A percentile compares a stretch with the other conserved stretches of the same genome.
These are phyloP conservation scores for Starmerella khaoyaiensis DNA, from an alignment of 805 yeast species.

Conservation along the genomic window DNA sequence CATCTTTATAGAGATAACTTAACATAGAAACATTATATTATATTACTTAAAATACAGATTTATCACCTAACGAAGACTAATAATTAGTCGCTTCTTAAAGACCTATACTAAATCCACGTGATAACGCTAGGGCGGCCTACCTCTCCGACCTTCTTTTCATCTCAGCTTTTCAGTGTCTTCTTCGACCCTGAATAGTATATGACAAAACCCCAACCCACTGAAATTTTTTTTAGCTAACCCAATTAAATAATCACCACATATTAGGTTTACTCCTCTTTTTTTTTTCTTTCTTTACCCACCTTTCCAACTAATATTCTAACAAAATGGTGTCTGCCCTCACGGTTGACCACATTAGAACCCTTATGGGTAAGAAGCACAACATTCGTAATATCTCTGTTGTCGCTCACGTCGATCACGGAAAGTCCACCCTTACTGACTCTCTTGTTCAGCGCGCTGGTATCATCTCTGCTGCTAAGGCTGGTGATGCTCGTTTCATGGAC, in stretches of 20 bases:
- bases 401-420: slow-evolving; percentile 99
- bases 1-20: not conserved
- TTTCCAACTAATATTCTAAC: slow-evolving; percentile 11
- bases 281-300: slow-evolving; percentile 3
- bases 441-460: slow-evolving; percentile 99
- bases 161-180: no score
- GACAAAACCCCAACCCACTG: not conserved
- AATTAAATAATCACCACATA: not conserved
- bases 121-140: no score
- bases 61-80: no score
- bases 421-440: slow-evolving; percentile 97
- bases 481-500: slow-evolving; percentile 99
- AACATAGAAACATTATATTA: no score
- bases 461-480: slow-evolving; percentile 98
- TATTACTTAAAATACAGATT: no score
- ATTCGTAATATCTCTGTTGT: slow-evolving; percentile 99
- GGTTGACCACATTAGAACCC: slow-evolving; percentile 78
- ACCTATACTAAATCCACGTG: no score
- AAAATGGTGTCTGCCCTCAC: slow-evolving; percentile 27
- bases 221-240: slow-evolving; percentile 1
- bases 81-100: no score
- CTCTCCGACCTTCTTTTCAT: no score
- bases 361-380: slow-evolving; percentile 99
- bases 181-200: no score
- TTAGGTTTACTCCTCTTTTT: slow-evolving; percentile 3